Evolutionary conservation across 371 early-diverging fungal genomes (phyloP).

Genomic region (Haplosporangium sp.): DNA sequence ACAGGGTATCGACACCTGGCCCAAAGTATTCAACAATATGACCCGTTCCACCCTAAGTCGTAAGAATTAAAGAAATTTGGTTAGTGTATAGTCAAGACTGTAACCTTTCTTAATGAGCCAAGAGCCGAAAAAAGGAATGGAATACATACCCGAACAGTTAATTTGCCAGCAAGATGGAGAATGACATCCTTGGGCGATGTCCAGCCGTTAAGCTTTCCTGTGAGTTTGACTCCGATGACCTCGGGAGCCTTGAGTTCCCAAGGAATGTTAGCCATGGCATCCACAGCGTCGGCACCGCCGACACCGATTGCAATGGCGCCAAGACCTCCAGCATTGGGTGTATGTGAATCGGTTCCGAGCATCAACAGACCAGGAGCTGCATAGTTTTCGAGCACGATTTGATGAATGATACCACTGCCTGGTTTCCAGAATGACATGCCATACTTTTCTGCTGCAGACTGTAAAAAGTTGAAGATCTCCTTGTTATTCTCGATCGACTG

Average conservation of each 20-base stretch:
- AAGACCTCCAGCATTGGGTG: constrained; percentile 89
- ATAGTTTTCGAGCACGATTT: constrained; percentile 95
- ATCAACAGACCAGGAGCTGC: constrained; percentile 91
- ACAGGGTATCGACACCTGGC: constrained; percentile 83
- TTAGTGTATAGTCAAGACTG: too few species aligned
- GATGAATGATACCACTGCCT: constrained; percentile 91
- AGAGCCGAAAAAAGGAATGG: neutral
- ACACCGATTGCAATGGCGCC: constrained; percentile 95
- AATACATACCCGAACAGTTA: constrained; percentile 84
- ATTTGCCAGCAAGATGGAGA: constrained; percentile 85
- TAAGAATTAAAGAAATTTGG: too few species aligned
- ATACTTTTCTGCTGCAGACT: constrained; percentile 82
- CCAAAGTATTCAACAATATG: constrained; percentile 95
- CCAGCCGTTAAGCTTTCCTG: constrained; percentile 90
- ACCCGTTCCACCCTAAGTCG: constrained; percentile 87
- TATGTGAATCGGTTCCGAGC: constrained; percentile 89
- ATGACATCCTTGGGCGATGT: constrained; percentile 94
- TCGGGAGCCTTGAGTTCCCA: constrained; percentile 96
- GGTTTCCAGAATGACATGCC: constrained; percentile 94
- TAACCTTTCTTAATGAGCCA: neutral
- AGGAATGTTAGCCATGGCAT: constrained; percentile 94
- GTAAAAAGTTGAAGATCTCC: constrained; percentile 90
- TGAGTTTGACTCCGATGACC: constrained; percentile 93
- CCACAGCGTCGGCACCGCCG: constrained; percentile 96
- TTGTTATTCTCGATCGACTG: constrained; percentile 76